phyloP scores from a whole-genome alignment of 306 rosid species.

The Acacia confusa region DNA sequence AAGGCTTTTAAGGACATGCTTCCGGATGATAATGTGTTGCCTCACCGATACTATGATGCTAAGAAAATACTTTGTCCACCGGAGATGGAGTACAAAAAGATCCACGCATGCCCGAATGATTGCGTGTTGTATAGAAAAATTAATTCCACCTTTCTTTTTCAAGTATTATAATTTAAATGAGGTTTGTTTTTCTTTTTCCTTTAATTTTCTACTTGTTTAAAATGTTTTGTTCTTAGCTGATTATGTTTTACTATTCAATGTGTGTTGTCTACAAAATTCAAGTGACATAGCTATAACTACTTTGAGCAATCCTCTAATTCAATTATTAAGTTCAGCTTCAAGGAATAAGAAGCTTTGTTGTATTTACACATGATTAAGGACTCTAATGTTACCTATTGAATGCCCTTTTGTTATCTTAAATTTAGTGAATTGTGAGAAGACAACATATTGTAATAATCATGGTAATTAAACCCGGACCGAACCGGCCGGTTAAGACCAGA shows the following conservation, averaged over 20 bases:
- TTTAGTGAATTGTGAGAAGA: not conserved
- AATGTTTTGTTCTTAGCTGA: not conserved
- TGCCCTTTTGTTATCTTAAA: too few relatives aligned
- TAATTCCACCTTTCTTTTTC: not conserved
- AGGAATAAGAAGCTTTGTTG: not conserved
- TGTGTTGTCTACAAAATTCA: not conserved
- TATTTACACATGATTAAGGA: not conserved
- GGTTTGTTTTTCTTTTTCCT: not conserved
- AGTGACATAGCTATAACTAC: not conserved
- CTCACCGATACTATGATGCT: too few relatives aligned
- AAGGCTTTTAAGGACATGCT: too few relatives aligned
- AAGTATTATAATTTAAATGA: not conserved
- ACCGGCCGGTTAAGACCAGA: too few relatives aligned
- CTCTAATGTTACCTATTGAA: too few relatives aligned
- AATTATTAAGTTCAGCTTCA: not conserved
- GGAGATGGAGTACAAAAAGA: too few relatives aligned
- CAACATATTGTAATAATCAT: not conserved
- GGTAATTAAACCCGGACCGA: too few relatives aligned
- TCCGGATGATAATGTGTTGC: too few relatives aligned
- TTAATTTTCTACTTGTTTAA: not conserved
- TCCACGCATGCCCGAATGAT: too few relatives aligned
- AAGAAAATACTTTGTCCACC: too few relatives aligned
- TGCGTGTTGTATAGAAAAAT: too few relatives aligned
- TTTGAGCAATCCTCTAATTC: not conserved
- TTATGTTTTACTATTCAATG: not conserved